Evolutionary conservation across 1,139 yeast species (phyloP).

Genomic region (Hemisphaericaspora lyxosophila): DNA sequence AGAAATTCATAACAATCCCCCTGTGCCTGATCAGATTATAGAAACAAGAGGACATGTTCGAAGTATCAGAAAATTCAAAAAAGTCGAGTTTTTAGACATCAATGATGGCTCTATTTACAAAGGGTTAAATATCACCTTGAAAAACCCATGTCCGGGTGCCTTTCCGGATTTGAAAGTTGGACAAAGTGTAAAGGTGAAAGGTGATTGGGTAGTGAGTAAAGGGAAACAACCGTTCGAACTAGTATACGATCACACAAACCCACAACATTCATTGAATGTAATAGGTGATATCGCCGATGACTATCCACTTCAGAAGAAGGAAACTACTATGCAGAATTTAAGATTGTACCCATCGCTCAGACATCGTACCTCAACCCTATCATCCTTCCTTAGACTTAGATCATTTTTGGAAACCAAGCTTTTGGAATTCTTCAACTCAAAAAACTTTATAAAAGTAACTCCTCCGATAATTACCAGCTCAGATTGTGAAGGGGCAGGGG

Average conservation of each 20-base stretch:
- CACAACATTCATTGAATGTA: conserved; percentile 23
- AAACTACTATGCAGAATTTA: conserved; percentile 62
- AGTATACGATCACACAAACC: conserved; percentile 23
- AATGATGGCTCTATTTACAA: conserved; percentile 68
- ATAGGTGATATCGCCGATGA: conserved; percentile 58
- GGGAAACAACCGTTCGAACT: conserved; percentile 34
- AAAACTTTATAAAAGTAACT: conserved; percentile 66
- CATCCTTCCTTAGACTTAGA: conserved; percentile 69
- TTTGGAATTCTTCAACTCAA: conserved; percentile 50
- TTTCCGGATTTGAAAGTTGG: conserved; percentile 49
- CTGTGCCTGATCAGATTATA: conserved; percentile 20
- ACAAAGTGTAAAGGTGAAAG: conserved; percentile 37
- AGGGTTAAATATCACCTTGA: conserved; percentile 59
- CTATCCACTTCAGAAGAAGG: conserved; percentile 85
- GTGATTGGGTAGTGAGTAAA: conserved; percentile 33
- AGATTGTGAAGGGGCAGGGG: conserved; percentile 99
- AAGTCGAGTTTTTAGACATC: conserved; percentile 75
- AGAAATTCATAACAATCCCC: conserved; percentile 33
- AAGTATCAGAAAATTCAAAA: conserved; percentile 69
- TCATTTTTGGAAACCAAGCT: conserved; percentile 62
- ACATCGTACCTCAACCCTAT: conserved; percentile 67
- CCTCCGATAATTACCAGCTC: conserved; percentile 88
- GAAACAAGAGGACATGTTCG: conserved; percentile 68
- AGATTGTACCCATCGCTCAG: conserved; percentile 73
- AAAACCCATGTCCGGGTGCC: conserved; percentile 30